These are phyloP conservation scores for Penicillium sp. DNA, from an alignment of 2,329 filamentous ascomycete genomes.

Conservation along the genomic window DNA sequence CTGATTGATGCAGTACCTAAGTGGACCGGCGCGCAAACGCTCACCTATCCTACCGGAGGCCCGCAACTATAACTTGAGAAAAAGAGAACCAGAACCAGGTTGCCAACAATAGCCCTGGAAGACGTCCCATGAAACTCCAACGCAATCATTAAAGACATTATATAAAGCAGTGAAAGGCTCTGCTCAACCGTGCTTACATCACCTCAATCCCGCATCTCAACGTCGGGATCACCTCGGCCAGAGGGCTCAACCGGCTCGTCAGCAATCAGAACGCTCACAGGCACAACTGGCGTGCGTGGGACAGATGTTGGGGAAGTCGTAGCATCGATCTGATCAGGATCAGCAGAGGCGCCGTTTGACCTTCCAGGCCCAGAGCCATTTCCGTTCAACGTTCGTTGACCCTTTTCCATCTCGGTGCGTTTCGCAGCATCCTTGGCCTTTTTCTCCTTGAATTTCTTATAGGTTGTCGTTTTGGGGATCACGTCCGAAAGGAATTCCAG, in stretches of 20 bases:
- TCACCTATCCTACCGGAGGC: constrained; percentile 12
- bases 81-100: constrained; percentile 1
- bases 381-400: constrained; percentile 35
- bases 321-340: constrained; percentile 11
- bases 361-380: constrained; percentile 13
- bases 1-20: too few relatives aligned
- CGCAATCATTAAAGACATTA: constrained; percentile 12
- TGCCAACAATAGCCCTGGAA: constrained; percentile 3
- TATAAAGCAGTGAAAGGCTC: constrained; percentile 4
- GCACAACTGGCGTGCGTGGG: constrained; percentile 34
- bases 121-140: constrained; percentile 16
- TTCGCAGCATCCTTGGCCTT: constrained; percentile 36
- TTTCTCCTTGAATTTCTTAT: constrained; percentile 68
- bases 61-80: constrained; percentile 6
- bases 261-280: constrained; percentile 50
- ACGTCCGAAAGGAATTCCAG: constrained; percentile 91
- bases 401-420: constrained; percentile 30
- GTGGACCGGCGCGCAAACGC: not conserved
- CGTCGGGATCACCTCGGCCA: constrained; percentile 45
- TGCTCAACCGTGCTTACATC: not conserved
- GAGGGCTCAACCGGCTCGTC: constrained; percentile 48
- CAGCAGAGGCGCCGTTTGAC: constrained; percentile 19
- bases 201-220: constrained; percentile 48
- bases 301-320: constrained; percentile 21
- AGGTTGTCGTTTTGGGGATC: constrained; percentile 78